Percentiles rank a stretch among this genome's conserved stretches.
These are phyloP conservation scores for Eimeria falciformis DNA, from an alignment of 169 alveolate species.

Conservation along the genomic window DNA sequence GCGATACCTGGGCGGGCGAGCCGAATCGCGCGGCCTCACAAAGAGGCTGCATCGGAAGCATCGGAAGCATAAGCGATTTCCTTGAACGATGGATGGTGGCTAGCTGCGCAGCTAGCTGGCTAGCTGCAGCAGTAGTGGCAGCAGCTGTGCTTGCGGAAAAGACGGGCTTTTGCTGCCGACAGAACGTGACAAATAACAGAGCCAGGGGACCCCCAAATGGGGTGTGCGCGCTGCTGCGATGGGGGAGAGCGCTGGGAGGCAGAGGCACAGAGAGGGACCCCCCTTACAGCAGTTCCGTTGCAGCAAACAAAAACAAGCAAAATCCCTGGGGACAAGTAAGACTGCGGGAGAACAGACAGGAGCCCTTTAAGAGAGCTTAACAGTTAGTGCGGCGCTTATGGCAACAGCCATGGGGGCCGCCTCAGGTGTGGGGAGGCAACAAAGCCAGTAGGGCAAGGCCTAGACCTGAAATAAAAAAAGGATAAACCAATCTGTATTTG, in stretches of 20 bases:
- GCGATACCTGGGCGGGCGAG: background rate
- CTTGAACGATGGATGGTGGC: background rate
- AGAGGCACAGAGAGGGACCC: background rate
- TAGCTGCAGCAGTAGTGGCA: background rate
- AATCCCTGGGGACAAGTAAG: background rate
- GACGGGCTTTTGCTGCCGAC: background rate
- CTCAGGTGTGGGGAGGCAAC: background rate
- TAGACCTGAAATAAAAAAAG: background rate
- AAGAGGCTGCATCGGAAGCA: slow-evolving; percentile 32
- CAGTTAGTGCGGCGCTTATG: background rate
- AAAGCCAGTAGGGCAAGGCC: background rate
- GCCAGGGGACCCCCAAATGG: background rate
- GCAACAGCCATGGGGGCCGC: background rate
- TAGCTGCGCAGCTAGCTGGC: slow-evolving; percentile 9
- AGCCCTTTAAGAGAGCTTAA: background rate
- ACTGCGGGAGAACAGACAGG: background rate
- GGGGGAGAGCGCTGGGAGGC: background rate
- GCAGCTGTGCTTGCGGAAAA: background rate
- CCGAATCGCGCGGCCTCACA: slow-evolving; percentile 39
- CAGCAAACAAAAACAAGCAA: background rate
- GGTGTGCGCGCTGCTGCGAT: slow-evolving; percentile 9
- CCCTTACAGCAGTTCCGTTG: no score
- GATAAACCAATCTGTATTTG: no score
- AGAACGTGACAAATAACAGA: background rate
- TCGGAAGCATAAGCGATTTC: slow-evolving; percentile 22